phyloP scores from a whole-genome alignment of 805 yeast genomes.

The Lipomyces orientalis region DNA sequence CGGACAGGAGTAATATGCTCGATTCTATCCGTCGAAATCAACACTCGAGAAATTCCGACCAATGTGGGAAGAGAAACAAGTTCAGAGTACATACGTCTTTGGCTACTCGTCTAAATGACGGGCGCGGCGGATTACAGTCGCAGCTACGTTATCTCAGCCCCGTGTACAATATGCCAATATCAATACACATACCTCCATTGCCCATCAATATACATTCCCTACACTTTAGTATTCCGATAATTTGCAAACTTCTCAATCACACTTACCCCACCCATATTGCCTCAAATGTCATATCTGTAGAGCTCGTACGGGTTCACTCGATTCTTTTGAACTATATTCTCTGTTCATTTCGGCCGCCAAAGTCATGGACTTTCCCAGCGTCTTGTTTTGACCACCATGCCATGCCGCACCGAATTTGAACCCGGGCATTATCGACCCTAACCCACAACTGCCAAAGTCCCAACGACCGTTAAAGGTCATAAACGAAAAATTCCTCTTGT shows the following conservation, averaged over 20 bases:
- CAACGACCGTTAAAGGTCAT: too few species aligned
- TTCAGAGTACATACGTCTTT: slow-evolving; percentile 1
- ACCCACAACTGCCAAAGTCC: too few species aligned
- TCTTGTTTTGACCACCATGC: too few species aligned
- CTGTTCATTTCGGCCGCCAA: too few species aligned
- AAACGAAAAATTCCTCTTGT: too few species aligned
- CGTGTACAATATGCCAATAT: slow-evolving; percentile 6
- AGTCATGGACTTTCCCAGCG: too few species aligned
- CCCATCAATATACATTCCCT: not conserved
- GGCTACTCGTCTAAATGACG: not conserved
- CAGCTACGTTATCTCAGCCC: not conserved
- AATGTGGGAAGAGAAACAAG: not conserved
- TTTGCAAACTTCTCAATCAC: not conserved
- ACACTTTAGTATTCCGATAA: not conserved
- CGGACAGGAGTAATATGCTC: not conserved
- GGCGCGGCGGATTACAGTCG: not conserved
- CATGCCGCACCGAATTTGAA: too few species aligned
- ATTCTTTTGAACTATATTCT: too few species aligned
- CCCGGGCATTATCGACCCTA: too few species aligned
- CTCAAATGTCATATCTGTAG: not conserved
- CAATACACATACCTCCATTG: not conserved
- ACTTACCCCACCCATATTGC: not conserved
- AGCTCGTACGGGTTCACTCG: not conserved
- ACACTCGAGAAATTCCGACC: not conserved
- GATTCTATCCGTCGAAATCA: not conserved